Evolutionary conservation across 495 filamentous ascomycete genomes (phyloP).

Genomic region (Aspergillus hancockii): DNA sequence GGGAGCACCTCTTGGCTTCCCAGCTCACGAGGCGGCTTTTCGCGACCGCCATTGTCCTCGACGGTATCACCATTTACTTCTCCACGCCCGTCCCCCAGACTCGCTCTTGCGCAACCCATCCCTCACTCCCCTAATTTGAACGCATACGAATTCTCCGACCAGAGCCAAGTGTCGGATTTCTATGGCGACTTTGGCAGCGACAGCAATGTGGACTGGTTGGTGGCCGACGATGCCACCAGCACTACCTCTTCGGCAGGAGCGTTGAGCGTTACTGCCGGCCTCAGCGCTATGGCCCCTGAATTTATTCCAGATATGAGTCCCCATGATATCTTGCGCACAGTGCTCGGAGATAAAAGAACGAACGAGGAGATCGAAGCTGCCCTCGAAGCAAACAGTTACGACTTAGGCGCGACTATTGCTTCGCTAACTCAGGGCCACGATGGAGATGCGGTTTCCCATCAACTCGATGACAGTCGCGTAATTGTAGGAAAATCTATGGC

Average conservation of each 20-base stretch:
- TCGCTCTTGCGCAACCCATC: slow-evolving; percentile 91
- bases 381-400: slow-evolving; percentile 86
- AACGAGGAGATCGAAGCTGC: slow-evolving; percentile 94
- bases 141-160: slow-evolving; percentile 85
- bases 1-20: slow-evolving; percentile 78
- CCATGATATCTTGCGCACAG: slow-evolving; percentile 95
- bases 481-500: slow-evolving; percentile 91
- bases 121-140: slow-evolving; percentile 93
- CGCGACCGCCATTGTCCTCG: slow-evolving; percentile 55
- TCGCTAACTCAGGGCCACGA: slow-evolving; percentile 71
- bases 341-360: slow-evolving; percentile 82
- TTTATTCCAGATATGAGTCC: slow-evolving; percentile 92
- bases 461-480: slow-evolving; percentile 49
- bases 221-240: slow-evolving; percentile 84
- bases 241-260: slow-evolving; percentile 71
- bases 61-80: slow-evolving; percentile 85
- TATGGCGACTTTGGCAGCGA: slow-evolving; percentile 92
- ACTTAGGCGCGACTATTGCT: slow-evolving; percentile 85
- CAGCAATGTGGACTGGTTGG: slow-evolving; percentile 89
- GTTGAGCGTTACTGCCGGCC: slow-evolving; percentile 59
- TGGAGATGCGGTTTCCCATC: slow-evolving; percentile 27
- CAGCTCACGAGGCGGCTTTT: slow-evolving; percentile 65
- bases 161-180: slow-evolving; percentile 74
- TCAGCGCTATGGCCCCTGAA: slow-evolving; percentile 78
- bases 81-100: slow-evolving; percentile 87